Base-by-base conservation (phyloP, 495 filamentous ascomycete species). In the Hypoxylon fragiforme region DNA sequence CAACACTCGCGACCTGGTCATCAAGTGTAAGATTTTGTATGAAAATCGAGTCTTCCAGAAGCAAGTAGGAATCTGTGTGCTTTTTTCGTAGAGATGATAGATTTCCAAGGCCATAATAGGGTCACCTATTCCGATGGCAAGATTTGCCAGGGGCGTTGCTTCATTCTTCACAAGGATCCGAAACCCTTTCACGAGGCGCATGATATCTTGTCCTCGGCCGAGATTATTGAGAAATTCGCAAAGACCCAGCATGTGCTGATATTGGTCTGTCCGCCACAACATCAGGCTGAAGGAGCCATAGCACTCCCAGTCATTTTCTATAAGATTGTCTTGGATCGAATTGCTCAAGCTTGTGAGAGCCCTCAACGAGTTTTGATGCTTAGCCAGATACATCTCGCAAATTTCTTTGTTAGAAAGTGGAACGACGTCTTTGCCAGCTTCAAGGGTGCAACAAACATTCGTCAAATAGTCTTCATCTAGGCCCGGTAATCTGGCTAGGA, bases 41-140 rank as follows among this genome's bases (percentile, higher is more conserved):
- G 51, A 50, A 14, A 55, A 48, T 14, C 15, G 3, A 13, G 55
- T 40, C 11, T 36, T 26, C 65, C 58, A 63, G 38, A 52, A 63
- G 6, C 20, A 3, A 6, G 4, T 8, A 31, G 24, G 4, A 18
- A n/a, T 15, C 12, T 1, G 34, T 32, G 14, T 58, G 11, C 49
- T 41, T 24, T 63, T 50, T 44, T 60, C 49, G 15, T 53, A 63
- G 22, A 60, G 52, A 22, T 40, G 30, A 3, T 54, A 40, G 7
- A 68, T 60, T 7, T 65, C 52, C 5, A 68, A 30, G 26, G 65
- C 65, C 14, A 59, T 36, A 7, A 8, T 16, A 32, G 65, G 65
- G 16, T 38, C 37, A 21, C 44, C 20, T 20, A 41, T 44, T 7
- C 44, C 49, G 14, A 63, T 37, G 9, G 62, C 62, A 22, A 65